Evolutionary conservation across 2,329 filamentous ascomycete species (phyloP), one percentile per base, ranked within the genome.

Genomic region (Scortechinia acanthostroma): DNA sequence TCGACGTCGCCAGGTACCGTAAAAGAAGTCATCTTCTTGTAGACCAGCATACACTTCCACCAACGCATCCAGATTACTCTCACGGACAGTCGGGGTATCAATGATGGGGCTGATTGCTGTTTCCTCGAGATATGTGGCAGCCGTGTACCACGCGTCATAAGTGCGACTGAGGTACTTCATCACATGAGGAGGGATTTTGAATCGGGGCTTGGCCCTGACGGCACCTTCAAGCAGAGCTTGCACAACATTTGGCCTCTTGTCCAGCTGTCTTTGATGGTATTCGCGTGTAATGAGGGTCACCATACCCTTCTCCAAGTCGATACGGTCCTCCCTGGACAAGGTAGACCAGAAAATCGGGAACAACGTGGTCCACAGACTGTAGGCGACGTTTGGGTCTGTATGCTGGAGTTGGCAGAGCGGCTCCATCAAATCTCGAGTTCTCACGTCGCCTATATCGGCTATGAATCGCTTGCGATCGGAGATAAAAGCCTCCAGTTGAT

Each of bases 101-200:
- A 90, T 80, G 45, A 90, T 77, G 0, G 93, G 91, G 44, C 82
- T 82, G 56, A 95, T 84, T 5, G 89, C 90, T 21, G 86, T 81
- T 47, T 95, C 89, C 62, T 99, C 93, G 50, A 98, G 80, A 55
- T 93, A 91, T 14, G 86, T 83, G 19, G 95, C 76, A 14, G 88
- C 88, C n/a, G 89, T 91, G 59, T 98, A 98, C 94, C 93, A 98
- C 1, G 86, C 88, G 62, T 96, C 91, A 59, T 95, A 98, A 0
- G 89, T 95, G 61, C 88, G 88, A 17, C 90, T 91, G 46, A 94
- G 77, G 54, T 91, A 97, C 59, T 98, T 98, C 68, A 98, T 81
- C 28, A 97, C 89, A 57, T 98, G 93, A 0, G 93, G 89, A 4
- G 93, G 93, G 43, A 98, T 82, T 64, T 93, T 95, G 65, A 93